A percentile compares a stretch with the other conserved stretches of the same genome.
Evolutionary conservation across 257 asterid genomes (phyloP).

Genomic region (Cruciata laevipes): DNA sequence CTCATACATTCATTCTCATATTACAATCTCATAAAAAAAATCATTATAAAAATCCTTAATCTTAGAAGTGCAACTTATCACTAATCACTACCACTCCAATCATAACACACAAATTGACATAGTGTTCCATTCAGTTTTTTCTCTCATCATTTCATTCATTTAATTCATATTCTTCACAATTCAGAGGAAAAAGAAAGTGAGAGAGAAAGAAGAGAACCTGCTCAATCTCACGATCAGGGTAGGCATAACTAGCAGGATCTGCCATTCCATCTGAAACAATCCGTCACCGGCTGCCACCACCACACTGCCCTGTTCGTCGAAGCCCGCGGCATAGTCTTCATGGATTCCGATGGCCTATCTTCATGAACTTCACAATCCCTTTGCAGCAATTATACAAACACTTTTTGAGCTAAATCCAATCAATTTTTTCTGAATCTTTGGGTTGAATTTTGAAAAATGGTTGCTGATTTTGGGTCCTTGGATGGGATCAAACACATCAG

Average conservation of each 20-base stretch:
- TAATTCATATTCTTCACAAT: neutral
- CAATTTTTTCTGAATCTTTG: conserved; percentile 10
- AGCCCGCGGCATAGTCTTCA: conserved; percentile 50
- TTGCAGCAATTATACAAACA: neutral
- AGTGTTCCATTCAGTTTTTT: too few relatives aligned
- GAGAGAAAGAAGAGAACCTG: conserved; percentile 35
- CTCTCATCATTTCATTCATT: neutral
- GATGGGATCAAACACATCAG: conserved; percentile 16
- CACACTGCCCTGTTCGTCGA: conserved; percentile 34
- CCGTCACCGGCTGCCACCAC: conserved; percentile 48
- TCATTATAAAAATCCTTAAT: neutral
- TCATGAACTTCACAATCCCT: conserved; percentile 40
- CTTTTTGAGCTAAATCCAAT: neutral
- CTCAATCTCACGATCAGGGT: conserved; percentile 69
- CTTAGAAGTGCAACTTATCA: neutral
- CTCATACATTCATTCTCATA: neutral
- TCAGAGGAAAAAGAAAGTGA: neutral
- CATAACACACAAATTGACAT: neutral
- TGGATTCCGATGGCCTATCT: conserved; percentile 46
- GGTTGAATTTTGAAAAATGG: conserved; percentile 18
- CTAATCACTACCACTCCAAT: neutral
- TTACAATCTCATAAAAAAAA: neutral
- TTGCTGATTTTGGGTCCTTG: conserved; percentile 23
- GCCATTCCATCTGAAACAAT: conserved; percentile 99
- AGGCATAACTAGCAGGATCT: conserved; percentile 84